These are phyloP conservation scores for Elongisporangium prolatum DNA, from an alignment of 352 stramenopile species.

Conservation along the genomic window DNA sequence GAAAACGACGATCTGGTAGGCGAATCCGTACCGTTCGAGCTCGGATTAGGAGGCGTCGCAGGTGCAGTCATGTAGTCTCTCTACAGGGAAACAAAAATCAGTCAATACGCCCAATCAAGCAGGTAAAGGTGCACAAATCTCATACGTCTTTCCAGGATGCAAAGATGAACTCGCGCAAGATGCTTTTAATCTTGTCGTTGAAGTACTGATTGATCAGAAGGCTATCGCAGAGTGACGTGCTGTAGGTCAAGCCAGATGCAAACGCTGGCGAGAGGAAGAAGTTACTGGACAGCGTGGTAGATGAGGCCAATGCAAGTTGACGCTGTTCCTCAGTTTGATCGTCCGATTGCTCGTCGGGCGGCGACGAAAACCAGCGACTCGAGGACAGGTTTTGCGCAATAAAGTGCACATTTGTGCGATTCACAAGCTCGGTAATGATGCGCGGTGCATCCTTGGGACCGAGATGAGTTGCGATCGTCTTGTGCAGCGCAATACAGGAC, in stretches of 20 bases:
- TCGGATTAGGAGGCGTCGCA: conserved; percentile 11
- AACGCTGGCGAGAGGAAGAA: conserved; percentile 82
- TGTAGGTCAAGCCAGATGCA: conserved; percentile 80
- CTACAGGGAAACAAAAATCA: conserved; percentile 12
- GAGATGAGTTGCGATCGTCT: conserved; percentile 68
- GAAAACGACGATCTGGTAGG: neutral
- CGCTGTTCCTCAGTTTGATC: conserved; percentile 14
- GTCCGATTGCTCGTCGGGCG: conserved; percentile 12
- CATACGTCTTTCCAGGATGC: conserved; percentile 62
- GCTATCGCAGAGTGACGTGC: conserved; percentile 80
- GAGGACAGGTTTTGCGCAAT: conserved; percentile 67
- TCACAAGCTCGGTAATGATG: conserved; percentile 78
- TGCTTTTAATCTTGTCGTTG: conserved; percentile 84
- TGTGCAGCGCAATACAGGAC: conserved; percentile 78
- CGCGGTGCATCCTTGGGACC: conserved; percentile 48
- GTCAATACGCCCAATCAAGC: conserved; percentile 1
- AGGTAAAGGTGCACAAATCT: neutral
- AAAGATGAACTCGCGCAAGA: conserved; percentile 85
- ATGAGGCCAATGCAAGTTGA: conserved; percentile 39
- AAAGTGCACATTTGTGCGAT: conserved; percentile 81
- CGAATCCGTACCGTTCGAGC: neutral
- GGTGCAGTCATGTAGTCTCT: conserved; percentile 28
- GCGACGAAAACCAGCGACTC: conserved; percentile 60
- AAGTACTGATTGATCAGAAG: conserved; percentile 89
- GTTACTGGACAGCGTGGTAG: conserved; percentile 60